Evolutionary conservation across 192 early-diverging fungal species (phyloP), one percentile per base, ranked within the genome.

Genomic region (Podila epigama): DNA sequence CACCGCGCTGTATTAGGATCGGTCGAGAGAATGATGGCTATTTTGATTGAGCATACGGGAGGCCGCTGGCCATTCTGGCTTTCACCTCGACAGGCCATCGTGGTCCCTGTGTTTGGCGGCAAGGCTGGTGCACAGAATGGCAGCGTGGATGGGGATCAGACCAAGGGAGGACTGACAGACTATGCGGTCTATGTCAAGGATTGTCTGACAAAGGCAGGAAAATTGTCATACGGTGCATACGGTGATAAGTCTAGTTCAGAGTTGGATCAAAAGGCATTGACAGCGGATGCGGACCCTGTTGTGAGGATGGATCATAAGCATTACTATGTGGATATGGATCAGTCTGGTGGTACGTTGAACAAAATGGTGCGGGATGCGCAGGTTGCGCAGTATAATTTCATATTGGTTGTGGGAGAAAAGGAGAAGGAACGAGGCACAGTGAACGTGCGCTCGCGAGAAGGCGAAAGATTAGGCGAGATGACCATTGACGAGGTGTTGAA

Each of bases 1-100:
- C 97, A 98, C 66, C 87, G 95, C 11, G 95, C 97, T 9, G 89
- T 96, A 16, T 82, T 98, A 51, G 97, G 95, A 5, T 91, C 89
- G 41, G 86, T 98, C 51, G 97, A 98, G 85, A 84, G 97, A 1
- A 96, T 97, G 92, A 84, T 98, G 83, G 97, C 93, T n/a, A 94
- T 98, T 39, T 73, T 98, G 57, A 94, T 91, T 61, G 97, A 98
- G 78, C 93, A 98, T 79, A 94, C 91, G 61, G 89, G 82, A 15
- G 97, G 97, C 22, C 87, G 85, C 60, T 97, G 94, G 95, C 97
- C 95, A 25, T 96, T 98, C 83, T 98, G 97, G 97, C 72, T 97
- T 10, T 93, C 87, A 51, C 96, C 96, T 3, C 82, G 95, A 13
- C 96, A 98, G 68, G 94, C 92, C 1, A 86, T 96, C 25, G 88